Evolutionary conservation across 768 basidiomycete species (phyloP), one percentile per base, ranked within the genome.

Genomic region (Roridomyces roridus): DNA sequence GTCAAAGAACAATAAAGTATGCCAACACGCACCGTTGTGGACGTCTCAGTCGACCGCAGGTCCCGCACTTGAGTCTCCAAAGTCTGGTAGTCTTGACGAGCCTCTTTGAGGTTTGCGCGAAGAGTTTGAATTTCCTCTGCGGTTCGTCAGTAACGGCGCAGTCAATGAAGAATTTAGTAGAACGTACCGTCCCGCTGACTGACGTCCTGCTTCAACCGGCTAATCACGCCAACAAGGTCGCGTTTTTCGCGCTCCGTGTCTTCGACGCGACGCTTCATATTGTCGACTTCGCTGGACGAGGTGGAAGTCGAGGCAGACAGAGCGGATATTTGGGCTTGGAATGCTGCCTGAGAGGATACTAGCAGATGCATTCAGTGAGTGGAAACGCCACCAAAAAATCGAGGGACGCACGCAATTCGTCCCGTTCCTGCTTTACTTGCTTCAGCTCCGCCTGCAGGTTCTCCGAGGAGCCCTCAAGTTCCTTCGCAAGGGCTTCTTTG

Each of bases 191-290:
- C 90, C 49, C 89, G 84, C 66, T 89, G 85, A 8, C 80, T 67
- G 37, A 80, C 78, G 57, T 95, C 91, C 64, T 91, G 85, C 69
- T 93, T 91, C 59, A 94, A 73, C 49, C 91, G 82, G 69, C 90
- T 94, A 5, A 95, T 85, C 40, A 94, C 89, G 25, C 83, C 85
- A 39, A 96, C 79, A 43, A 97, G 81, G 60, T 96, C 93, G 29
- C 94, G 85, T 73, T 97, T 97, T 78, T 97, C 96, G 50, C 91
- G 82, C 60, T 97, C 93, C 1, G 83, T 82, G 57, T 92, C 90
- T 20, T 92, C 86, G 5, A 89, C 73, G 35, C 85, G 83, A 51
- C 73, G 80, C 61, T 80, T 85, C 34, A 92, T 68, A 6, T 74
- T 69, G 31, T 85, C 86, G 8, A 85, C 69, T 67, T 89, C 89